These are phyloP conservation scores for Fusarium sp. DNA, from an alignment of 2,329 filamentous ascomycete species.

Conservation along the genomic window DNA sequence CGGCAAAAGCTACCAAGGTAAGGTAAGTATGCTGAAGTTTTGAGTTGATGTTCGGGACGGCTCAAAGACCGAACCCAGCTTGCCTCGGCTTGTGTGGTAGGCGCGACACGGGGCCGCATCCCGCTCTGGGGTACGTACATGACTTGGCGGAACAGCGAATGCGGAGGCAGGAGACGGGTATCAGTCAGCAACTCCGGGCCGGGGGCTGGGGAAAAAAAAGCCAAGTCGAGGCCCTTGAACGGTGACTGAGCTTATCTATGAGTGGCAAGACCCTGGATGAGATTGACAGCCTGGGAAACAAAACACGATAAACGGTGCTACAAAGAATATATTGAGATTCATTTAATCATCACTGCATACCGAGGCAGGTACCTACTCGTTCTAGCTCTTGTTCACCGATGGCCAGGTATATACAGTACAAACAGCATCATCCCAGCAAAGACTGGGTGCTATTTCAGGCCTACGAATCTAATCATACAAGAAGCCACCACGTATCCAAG, in stretches of 20 bases:
- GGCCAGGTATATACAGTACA: background rate
- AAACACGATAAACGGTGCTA: constrained; percentile 12
- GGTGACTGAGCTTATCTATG: background rate
- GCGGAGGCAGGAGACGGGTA: constrained; percentile 14
- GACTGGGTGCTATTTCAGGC: background rate
- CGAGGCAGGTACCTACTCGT: background rate
- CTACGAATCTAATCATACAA: background rate
- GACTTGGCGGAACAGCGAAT: constrained; percentile 6
- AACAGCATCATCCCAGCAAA: background rate
- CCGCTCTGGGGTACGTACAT: constrained; percentile 34
- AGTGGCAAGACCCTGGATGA: constrained; percentile 14
- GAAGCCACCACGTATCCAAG: background rate
- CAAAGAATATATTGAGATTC: background rate
- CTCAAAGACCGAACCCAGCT: constrained; percentile 34
- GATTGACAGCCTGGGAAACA: constrained; percentile 6
- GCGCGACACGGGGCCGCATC: constrained; percentile 19
- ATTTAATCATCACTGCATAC: background rate
- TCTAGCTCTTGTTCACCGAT: background rate
- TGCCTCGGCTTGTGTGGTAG: constrained; percentile 39
- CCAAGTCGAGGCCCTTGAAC: constrained; percentile 12
- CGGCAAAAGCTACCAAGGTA: constrained; percentile 6
- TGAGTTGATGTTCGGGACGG: constrained; percentile 31
- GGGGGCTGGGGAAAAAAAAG: constrained; percentile 22
- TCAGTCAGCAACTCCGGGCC: constrained; percentile 22
- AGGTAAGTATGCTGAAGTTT: constrained; percentile 12